These are phyloP conservation scores for Trichoderma sp. DNA, from an alignment of 2,329 filamentous ascomycete genomes.

Conservation along the genomic window DNA sequence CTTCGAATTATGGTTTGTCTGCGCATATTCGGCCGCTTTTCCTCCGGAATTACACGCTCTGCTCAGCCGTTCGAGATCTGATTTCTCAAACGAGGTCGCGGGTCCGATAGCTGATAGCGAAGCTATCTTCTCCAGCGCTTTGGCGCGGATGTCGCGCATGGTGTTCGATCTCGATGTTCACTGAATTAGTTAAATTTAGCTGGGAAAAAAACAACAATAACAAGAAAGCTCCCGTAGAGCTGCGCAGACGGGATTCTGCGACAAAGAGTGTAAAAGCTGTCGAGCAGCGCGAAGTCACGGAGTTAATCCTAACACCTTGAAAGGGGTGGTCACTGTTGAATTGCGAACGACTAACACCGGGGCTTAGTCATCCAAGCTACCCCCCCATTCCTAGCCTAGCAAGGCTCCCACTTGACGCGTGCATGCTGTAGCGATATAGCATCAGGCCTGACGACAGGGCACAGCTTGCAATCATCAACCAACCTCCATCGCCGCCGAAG, in stretches of 20 bases:
- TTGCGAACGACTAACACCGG: background rate
- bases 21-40: slow-evolving; percentile 49
- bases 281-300: slow-evolving; percentile 17
- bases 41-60: slow-evolving; percentile 57
- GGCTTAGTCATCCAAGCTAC: slow-evolving; percentile 51
- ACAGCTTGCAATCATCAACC: slow-evolving; percentile 28
- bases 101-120: slow-evolving; percentile 62
- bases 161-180: slow-evolving; percentile 38
- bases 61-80: slow-evolving; percentile 66
- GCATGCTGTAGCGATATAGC: slow-evolving; percentile 40
- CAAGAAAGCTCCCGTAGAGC: slow-evolving; percentile 12
- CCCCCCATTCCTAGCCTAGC: slow-evolving; percentile 35
- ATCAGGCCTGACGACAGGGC: slow-evolving; percentile 28
- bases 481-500: slow-evolving; percentile 6
- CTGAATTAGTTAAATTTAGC: background rate
- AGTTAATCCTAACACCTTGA: slow-evolving; percentile 1
- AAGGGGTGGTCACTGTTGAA: slow-evolving; percentile 25
- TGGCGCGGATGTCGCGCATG: slow-evolving; percentile 62
- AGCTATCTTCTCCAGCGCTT: slow-evolving; percentile 68
- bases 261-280: background rate
- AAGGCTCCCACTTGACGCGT: slow-evolving; percentile 59
- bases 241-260: slow-evolving; percentile 11
- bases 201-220: background rate
- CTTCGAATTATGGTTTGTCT: slow-evolving; percentile 51
- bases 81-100: slow-evolving; percentile 60